A percentile compares a stretch with the other conserved stretches of the same genome.
phyloP scores from a whole-genome alignment of 805 yeast species.

The Isabelozyma rhagii region DNA sequence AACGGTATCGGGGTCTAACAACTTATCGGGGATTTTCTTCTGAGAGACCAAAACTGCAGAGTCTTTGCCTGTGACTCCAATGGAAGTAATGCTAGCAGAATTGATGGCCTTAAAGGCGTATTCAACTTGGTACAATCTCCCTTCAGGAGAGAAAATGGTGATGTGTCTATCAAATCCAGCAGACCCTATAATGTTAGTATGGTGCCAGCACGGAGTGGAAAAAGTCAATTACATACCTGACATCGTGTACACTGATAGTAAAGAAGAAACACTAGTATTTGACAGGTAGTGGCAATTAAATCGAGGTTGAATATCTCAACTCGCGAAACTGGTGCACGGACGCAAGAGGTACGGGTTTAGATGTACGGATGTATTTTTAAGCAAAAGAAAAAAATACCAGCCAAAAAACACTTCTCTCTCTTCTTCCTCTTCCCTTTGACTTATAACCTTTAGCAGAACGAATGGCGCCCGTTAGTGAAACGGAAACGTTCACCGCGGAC shows the following conservation, averaged over 20 bases:
- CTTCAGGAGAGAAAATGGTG: slow-evolving; percentile 98
- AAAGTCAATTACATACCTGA: not conserved
- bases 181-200: slow-evolving; percentile 18
- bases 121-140: slow-evolving; percentile 95
- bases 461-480: slow-evolving; percentile 11
- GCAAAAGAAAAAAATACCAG: not conserved
- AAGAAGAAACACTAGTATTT: not conserved
- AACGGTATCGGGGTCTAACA: slow-evolving; percentile 83
- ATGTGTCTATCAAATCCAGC: slow-evolving; percentile 99
- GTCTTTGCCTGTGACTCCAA: slow-evolving; percentile 85
- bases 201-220: not conserved
- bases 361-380: no score
- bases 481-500: slow-evolving; percentile 34
- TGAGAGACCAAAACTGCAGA: slow-evolving; percentile 87
- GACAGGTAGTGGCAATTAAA: not conserved
- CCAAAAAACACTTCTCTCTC: not conserved
- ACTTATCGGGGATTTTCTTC: slow-evolving; percentile 93
- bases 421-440: not conserved
- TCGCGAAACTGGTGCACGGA: no score
- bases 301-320: no score
- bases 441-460: not conserved
- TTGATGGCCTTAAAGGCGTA: slow-evolving; percentile 97
- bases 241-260: not conserved
- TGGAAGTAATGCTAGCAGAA: slow-evolving; percentile 82
- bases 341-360: no score